Conservation (phyloP, 306 rosid genomes). For the Cicer pinnatifidum region DNA sequence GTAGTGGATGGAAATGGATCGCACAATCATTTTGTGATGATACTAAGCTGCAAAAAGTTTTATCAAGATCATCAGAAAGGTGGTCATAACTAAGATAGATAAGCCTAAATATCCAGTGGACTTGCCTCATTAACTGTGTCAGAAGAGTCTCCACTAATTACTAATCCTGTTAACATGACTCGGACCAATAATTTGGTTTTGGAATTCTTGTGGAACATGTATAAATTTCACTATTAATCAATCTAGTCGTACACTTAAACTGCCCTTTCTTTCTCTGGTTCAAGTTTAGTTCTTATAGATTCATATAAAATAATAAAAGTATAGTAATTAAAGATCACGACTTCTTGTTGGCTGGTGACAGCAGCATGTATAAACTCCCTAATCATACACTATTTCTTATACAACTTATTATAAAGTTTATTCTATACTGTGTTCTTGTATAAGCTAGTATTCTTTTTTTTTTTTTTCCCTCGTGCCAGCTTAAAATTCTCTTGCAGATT, state of each 20-base stretch:
- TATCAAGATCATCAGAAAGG: slow-evolving; percentile 11
- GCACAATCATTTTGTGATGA: slow-evolving; percentile 8
- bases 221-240: slow-evolving; percentile 20
- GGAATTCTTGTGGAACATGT: not conserved
- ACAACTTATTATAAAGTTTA: slow-evolving; percentile 16
- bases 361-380: slow-evolving; percentile 16
- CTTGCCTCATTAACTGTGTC: slow-evolving; percentile 1
- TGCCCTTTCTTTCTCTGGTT: slow-evolving; percentile 3
- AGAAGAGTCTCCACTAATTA: slow-evolving; percentile 3
- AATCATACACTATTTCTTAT: not conserved
- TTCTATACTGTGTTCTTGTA: slow-evolving; percentile 22
- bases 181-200: slow-evolving; percentile 2
- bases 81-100: slow-evolving; percentile 1
- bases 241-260: slow-evolving; percentile 18
- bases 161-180: not conserved
- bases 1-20: slow-evolving; percentile 28
- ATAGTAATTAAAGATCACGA: not conserved
- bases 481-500: slow-evolving; percentile 27
- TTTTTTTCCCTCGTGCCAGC: slow-evolving; percentile 17
- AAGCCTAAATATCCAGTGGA: slow-evolving; percentile 9
- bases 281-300: not conserved
- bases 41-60: slow-evolving; percentile 9
- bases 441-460: slow-evolving; percentile 34
- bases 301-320: slow-evolving; percentile 14
- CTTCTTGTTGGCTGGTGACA: not conserved